phyloP scores from a whole-genome alignment of 306 rosid genomes.

The Cicer pinnatifidum region DNA sequence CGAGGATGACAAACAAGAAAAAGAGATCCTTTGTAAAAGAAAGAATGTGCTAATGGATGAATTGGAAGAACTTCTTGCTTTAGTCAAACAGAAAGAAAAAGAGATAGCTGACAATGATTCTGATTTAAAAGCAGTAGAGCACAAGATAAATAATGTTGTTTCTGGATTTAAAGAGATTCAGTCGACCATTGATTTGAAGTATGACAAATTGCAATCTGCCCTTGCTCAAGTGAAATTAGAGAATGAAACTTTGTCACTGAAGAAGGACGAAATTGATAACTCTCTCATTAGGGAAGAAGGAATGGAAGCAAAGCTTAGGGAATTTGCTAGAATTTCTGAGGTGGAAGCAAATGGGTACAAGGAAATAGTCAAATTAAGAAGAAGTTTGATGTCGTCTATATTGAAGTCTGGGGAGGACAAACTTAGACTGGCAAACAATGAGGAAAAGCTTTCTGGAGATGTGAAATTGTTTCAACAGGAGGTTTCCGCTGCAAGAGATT shows the following conservation, averaged over 20 bases:
- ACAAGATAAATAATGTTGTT: conserved; percentile 60
- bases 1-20: conserved; percentile 69
- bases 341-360: conserved; percentile 66
- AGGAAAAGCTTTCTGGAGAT: conserved; percentile 69
- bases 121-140: conserved; percentile 61
- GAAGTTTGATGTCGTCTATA: conserved; percentile 62
- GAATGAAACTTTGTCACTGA: conserved; percentile 53
- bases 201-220: conserved; percentile 54
- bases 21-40: conserved; percentile 61
- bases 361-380: conserved; percentile 63
- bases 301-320: conserved; percentile 57
- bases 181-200: conserved; percentile 61
- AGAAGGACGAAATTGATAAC: conserved; percentile 66
- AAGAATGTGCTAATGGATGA: conserved; percentile 56
- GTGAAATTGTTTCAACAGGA: conserved; percentile 66
- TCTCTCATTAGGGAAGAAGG: conserved; percentile 56
- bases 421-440: conserved; percentile 62
- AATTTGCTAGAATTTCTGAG: conserved; percentile 58
- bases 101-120: conserved; percentile 71
- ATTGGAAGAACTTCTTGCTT: conserved; percentile 65
- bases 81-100: conserved; percentile 71
- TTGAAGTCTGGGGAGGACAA: conserved; percentile 72
- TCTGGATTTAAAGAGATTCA: conserved; percentile 67
- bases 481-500: conserved; percentile 68
- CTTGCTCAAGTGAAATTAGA: conserved; percentile 63